Conservation (phyloP, 176 grass and related monocot species). For the Rhynchospora breviuscula region DNA sequence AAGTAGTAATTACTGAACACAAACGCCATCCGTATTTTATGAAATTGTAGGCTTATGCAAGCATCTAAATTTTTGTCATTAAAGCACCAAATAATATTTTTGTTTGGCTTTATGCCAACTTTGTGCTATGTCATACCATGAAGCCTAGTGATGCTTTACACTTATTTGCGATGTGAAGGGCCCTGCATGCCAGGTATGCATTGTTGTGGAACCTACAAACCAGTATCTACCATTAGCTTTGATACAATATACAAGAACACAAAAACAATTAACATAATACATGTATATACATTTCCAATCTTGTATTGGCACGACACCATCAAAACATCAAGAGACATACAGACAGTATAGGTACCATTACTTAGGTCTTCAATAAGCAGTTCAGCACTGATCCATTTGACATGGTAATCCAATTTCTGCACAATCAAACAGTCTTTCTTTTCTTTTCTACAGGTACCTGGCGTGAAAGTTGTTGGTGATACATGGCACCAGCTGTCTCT, state of each 20-base stretch:
- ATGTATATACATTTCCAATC: too few relatives aligned
- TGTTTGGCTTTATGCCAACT: not conserved
- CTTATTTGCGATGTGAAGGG: conserved; percentile 85
- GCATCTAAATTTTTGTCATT: not conserved
- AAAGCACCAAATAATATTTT: not conserved
- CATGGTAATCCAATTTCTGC: not conserved
- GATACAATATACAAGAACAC: not conserved
- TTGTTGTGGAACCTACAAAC: conserved; percentile 76
- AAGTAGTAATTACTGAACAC: too few relatives aligned
- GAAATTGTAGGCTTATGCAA: not conserved
- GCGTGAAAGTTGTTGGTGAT: conserved; percentile 86
- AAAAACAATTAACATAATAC: not conserved
- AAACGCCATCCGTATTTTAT: too few relatives aligned
- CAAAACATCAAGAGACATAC: not conserved
- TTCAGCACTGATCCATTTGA: not conserved
- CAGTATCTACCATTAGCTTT: not conserved
- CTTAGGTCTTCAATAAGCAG: not conserved
- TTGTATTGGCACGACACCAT: not conserved
- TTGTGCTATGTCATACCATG: not conserved
- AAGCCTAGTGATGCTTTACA: not conserved
- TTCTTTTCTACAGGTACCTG: conserved; percentile 43
- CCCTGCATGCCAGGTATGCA: conserved; percentile 68
- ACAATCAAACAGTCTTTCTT: not conserved
- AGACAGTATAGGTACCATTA: not conserved
- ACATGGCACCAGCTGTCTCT: conserved; percentile 93